Evolutionary conservation across 2,329 filamentous ascomycete genomes (phyloP).

Genomic region (Pseudocercospora macadamiae): DNA sequence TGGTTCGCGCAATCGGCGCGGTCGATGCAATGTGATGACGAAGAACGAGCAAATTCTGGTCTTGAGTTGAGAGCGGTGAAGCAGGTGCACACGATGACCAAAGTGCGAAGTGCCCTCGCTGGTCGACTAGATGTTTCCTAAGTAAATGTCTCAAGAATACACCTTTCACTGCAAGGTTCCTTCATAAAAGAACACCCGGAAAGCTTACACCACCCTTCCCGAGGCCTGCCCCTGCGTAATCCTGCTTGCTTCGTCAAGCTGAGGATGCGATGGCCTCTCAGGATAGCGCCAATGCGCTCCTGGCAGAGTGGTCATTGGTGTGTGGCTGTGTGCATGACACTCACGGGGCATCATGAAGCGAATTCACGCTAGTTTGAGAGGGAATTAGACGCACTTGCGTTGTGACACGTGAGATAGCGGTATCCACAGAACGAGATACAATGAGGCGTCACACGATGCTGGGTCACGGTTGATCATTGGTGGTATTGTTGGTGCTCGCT

Average conservation of each 20-base stretch:
- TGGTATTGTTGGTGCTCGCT: conserved; percentile 20
- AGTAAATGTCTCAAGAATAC: background rate
- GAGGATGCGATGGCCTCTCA: background rate
- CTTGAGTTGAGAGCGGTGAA: background rate
- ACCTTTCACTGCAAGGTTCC: conserved; percentile 1
- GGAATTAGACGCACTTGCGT: too few relatives aligned
- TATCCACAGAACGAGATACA: background rate
- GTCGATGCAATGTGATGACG: background rate
- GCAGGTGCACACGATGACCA: background rate
- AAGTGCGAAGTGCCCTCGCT: background rate
- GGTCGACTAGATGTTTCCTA: background rate
- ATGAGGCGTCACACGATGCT: background rate
- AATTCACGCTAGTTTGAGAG: background rate
- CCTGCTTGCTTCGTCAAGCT: conserved; percentile 12
- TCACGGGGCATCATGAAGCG: background rate
- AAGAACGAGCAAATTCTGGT: background rate
- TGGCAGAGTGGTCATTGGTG: conserved; percentile 1
- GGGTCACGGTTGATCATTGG: background rate
- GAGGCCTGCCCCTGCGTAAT: conserved; percentile 13
- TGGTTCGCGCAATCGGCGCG: background rate
- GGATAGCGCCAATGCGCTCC: conserved; percentile 1
- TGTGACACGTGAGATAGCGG: background rate
- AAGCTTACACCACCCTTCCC: conserved; percentile 18
- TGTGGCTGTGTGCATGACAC: conserved; percentile 16
- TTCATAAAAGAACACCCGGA: conserved; percentile 10